Evolutionary conservation across 129 eudicot genomes (phyloP), one percentile per base, ranked within the genome.

Genomic region (Tanacetum coccineum): DNA sequence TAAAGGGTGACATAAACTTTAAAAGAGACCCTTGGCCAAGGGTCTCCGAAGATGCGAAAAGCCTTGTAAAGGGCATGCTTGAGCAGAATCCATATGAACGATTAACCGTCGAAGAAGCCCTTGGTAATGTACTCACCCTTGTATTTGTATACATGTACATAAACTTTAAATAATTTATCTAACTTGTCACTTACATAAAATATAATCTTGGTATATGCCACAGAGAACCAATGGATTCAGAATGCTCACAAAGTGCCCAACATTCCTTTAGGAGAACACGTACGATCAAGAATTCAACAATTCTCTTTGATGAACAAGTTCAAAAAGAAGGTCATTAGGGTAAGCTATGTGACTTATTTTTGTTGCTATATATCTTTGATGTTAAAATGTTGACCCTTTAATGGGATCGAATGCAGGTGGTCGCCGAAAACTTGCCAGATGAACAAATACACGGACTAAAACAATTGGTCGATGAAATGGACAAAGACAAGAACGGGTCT

Each of bases 291-390:
- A 75, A 86, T 92, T 26, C 84, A 86, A 71, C 98, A 92, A 54
- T 92, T 92, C 77, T 78, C 96, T 7, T 74, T 86, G 83, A 92
- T 92, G 98, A 92, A 88, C 79, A 92, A 92, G 67, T 92, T 92
- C 87, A 92, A 92, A 89, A 92, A 79, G 66, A 88, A 76, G 62
- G 96, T 92, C 72, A 87, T 88, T 0, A 64, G 89, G 59, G 98
- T 92, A 85, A 83, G 95, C 68, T 68, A 13, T 39, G 26, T 22
- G 47, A 26, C 21, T 45, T 57, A 22, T 39, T 15, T 12, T 52
- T 52, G 32, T 19, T 61, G 3, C 13, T 51, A 6, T 25, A 7
- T 21, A 7, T 25, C 0, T 6, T 68, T 4, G n/a, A 59, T 39
- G 57, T 67, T 49, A 39, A 75, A 59, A 4, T 15, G 30, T 59